Percentiles rank a stretch among this genome's conserved stretches.
Evolutionary conservation across 2,329 filamentous ascomycete species (phyloP).

Genomic region (Ophiocordyceps camponoti-rufipedis): DNA sequence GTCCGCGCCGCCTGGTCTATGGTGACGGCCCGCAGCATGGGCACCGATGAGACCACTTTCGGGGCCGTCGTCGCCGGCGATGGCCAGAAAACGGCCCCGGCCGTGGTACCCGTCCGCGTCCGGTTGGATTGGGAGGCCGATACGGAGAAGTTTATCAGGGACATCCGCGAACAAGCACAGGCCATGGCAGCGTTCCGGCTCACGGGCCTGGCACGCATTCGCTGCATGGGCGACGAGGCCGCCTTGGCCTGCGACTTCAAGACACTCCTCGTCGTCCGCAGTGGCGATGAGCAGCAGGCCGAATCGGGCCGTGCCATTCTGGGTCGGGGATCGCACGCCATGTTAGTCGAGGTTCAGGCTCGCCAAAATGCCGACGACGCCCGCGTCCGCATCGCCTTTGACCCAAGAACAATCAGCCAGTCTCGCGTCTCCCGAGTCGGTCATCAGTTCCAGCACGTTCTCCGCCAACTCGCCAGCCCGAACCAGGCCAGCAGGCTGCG

Average conservation of each 20-base stretch:
- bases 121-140: conserved; percentile 2
- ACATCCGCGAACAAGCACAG: conserved; percentile 7
- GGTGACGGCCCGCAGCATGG: conserved; percentile 16
- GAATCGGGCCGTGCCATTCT: background rate
- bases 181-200: conserved; percentile 10
- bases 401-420: background rate
- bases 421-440: background rate
- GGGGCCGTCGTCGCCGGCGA: conserved; percentile 2
- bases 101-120: conserved; percentile 5
- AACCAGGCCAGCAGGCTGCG: background rate
- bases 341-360: conserved; percentile 1
- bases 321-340: background rate
- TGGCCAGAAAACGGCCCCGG: conserved; percentile 3
- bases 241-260: conserved; percentile 5
- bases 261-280: conserved; percentile 3
- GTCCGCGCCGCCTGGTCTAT: conserved; percentile 10
- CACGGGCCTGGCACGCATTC: conserved; percentile 12
- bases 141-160: conserved; percentile 1
- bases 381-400: background rate
- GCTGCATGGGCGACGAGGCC: conserved; percentile 2
- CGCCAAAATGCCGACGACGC: background rate
- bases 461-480: background rate
- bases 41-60: conserved; percentile 12
- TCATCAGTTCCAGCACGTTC: background rate
- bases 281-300: background rate